These are phyloP conservation scores for Penicilliopsis zonata DNA, from an alignment of 495 filamentous ascomycete species.

Conservation along the genomic window DNA sequence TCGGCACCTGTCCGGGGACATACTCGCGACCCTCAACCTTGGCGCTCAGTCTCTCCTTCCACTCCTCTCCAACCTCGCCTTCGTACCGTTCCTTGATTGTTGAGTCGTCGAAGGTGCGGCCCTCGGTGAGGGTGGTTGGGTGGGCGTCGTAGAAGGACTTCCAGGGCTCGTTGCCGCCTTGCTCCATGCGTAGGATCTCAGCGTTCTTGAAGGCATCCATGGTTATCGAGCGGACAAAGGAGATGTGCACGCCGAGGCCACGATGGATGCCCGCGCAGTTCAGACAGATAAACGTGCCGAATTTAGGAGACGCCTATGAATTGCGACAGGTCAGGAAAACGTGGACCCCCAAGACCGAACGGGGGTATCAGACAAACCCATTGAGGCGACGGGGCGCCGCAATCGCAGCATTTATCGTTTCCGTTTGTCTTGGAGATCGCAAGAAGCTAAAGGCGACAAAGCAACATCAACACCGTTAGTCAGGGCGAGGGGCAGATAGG, in stretches of 20 bases:
- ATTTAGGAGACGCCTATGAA: slow-evolving; percentile 52
- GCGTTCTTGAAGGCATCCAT: slow-evolving; percentile 94
- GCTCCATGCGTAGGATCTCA: slow-evolving; percentile 77
- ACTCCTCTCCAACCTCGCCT: slow-evolving; percentile 83
- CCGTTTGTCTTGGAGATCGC: slow-evolving; percentile 76
- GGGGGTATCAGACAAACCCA: slow-evolving; percentile 40
- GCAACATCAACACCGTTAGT: slow-evolving; percentile 6
- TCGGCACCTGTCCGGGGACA: slow-evolving; percentile 44
- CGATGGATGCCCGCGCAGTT: slow-evolving; percentile 92
- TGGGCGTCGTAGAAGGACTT: slow-evolving; percentile 69
- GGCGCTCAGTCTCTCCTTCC: slow-evolving; percentile 76
- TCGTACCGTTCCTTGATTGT: slow-evolving; percentile 75
- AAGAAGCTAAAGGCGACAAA: slow-evolving; percentile 55
- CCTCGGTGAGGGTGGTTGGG: slow-evolving; percentile 44
- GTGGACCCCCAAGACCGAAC: not conserved
- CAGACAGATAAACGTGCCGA: slow-evolving; percentile 91
- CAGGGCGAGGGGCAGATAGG: slow-evolving; percentile 5
- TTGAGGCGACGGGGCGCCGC: slow-evolving; percentile 87
- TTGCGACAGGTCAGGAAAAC: not conserved
- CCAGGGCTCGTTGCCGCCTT: slow-evolving; percentile 82
- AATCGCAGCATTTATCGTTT: slow-evolving; percentile 89
- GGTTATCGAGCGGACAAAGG: slow-evolving; percentile 88
- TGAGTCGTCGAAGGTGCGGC: slow-evolving; percentile 58
- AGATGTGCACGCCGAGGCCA: slow-evolving; percentile 92
- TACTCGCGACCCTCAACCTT: slow-evolving; percentile 81